Percentiles rank a stretch among this genome's conserved stretches.
phyloP scores from a whole-genome alignment of 164 flowering plant species.

The Kalanchoe fedtschenkoi region DNA sequence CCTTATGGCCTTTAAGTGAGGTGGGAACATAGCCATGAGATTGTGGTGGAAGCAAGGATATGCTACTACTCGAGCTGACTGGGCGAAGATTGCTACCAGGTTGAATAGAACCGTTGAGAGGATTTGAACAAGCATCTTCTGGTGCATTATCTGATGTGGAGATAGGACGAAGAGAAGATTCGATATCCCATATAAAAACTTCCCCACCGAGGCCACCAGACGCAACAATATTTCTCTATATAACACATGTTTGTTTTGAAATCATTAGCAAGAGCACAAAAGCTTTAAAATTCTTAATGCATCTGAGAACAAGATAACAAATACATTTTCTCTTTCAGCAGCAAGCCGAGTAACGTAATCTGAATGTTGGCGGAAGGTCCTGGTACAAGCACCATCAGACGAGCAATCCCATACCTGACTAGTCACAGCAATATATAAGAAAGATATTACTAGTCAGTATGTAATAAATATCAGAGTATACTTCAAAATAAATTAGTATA shows the following conservation, averaged over 20 bases:
- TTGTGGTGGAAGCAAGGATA: conserved; percentile 53
- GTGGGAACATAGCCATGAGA: conserved; percentile 64
- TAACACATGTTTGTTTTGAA: conserved; percentile 51
- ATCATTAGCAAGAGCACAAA: conserved; percentile 33
- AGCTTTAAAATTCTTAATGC: neutral
- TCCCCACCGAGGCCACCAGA: conserved; percentile 99
- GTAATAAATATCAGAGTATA: neutral
- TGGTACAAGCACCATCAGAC: conserved; percentile 71
- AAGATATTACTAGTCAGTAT: neutral
- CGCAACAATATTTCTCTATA: conserved; percentile 89
- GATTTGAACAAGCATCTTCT: conserved; percentile 68
- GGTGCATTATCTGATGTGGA: conserved; percentile 50
- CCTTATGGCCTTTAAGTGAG: conserved; percentile 93
- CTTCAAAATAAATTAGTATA: no score
- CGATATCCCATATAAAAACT: conserved; percentile 95
- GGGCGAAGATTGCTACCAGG: conserved; percentile 56
- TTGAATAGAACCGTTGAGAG: conserved; percentile 41
- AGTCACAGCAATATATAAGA: conserved; percentile 6
- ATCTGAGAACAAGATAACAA: conserved; percentile 9
- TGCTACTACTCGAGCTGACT: conserved; percentile 63
- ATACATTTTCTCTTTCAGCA: conserved; percentile 79
- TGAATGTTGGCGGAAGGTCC: conserved; percentile 81
- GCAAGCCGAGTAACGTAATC: conserved; percentile 97
- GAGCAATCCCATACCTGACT: conserved; percentile 75
- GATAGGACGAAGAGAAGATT: conserved; percentile 63